These are phyloP conservation scores for Fusarium metavorans DNA, from an alignment of 2,329 filamentous ascomycete species.

Conservation along the genomic window DNA sequence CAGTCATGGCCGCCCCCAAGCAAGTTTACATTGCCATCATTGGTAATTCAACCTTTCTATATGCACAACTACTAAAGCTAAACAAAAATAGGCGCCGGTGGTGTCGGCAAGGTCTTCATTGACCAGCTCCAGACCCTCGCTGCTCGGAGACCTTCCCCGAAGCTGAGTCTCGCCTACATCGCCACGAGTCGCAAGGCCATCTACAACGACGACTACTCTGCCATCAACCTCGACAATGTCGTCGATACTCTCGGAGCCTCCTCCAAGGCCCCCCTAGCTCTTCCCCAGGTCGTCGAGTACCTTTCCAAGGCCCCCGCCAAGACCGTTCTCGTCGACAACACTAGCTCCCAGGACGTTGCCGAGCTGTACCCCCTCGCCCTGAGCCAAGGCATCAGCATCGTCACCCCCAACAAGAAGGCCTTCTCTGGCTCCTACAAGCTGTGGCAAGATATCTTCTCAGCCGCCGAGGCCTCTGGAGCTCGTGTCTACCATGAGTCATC, in stretches of 20 bases:
- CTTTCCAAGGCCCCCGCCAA: conserved; percentile 82
- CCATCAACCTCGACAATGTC: conserved; percentile 70
- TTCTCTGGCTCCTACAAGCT: conserved; percentile 85
- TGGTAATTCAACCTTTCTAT: conserved; percentile 48
- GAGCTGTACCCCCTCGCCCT: conserved; percentile 86
- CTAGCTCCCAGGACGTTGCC: conserved; percentile 88
- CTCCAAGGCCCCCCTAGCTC: conserved; percentile 72
- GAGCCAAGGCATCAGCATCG: conserved; percentile 84
- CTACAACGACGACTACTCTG: conserved; percentile 78
- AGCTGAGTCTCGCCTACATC: conserved; percentile 85
- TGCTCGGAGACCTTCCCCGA: conserved; percentile 73
- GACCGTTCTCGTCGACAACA: conserved; percentile 93
- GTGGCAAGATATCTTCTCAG: conserved; percentile 88
- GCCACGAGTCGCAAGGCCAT: conserved; percentile 87
- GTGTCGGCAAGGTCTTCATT: conserved; percentile 93
- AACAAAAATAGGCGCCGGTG: conserved; percentile 78
- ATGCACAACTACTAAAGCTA: conserved; percentile 9
- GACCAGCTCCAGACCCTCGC: conserved; percentile 79
- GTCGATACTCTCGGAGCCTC: conserved; percentile 74
- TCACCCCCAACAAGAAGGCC: conserved; percentile 98
- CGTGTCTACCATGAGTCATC: conserved; percentile 96
- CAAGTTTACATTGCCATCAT: conserved; percentile 67
- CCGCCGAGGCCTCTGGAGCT: conserved; percentile 77
- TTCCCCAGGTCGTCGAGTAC: conserved; percentile 80
- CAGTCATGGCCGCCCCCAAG: conserved; percentile 58